Conservation (phyloP, 768 basidiomycete genomes). For the Phlegmacium glaucopus region DNA sequence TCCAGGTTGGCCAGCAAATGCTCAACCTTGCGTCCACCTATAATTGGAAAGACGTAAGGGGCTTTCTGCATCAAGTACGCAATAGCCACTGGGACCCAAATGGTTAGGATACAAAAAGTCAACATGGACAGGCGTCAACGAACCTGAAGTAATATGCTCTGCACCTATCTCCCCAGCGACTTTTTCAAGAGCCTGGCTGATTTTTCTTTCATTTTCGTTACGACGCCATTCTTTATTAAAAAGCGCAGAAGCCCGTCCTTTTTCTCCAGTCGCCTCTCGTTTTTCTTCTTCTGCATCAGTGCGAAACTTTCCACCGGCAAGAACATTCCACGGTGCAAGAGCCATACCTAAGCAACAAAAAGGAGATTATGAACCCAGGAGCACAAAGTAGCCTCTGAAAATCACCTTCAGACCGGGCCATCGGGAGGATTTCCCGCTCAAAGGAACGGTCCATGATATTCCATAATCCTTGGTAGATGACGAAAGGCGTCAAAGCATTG, state of each 20-base stretch:
- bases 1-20: conserved; percentile 47
- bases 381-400: too few species aligned
- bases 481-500: too few species aligned
- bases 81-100: conserved; percentile 34
- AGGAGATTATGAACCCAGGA: too few species aligned
- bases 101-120: too few species aligned
- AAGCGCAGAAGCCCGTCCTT: conserved; percentile 27
- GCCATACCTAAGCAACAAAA: conserved; percentile 18
- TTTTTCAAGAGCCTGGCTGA: conserved; percentile 43
- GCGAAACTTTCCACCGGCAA: conserved; percentile 40
- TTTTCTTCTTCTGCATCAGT: conserved; percentile 40
- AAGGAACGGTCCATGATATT: too few species aligned
- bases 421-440: too few species aligned
- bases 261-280: conserved; percentile 26
- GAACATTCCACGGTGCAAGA: conserved; percentile 27
- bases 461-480: too few species aligned
- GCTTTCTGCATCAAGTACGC: conserved; percentile 53
- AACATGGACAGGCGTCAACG: conserved; percentile 3
- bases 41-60: conserved; percentile 7
- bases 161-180: conserved; percentile 47
- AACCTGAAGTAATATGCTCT: conserved; percentile 41
- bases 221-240: conserved; percentile 41
- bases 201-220: conserved; percentile 37
- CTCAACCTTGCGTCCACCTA: conserved; percentile 49
- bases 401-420: too few species aligned